A percentile compares a stretch with the other conserved stretches of the same genome.
These are phyloP conservation scores for Tylopilus sp. DNA, from an alignment of 768 basidiomycete genomes.

Conservation along the genomic window DNA sequence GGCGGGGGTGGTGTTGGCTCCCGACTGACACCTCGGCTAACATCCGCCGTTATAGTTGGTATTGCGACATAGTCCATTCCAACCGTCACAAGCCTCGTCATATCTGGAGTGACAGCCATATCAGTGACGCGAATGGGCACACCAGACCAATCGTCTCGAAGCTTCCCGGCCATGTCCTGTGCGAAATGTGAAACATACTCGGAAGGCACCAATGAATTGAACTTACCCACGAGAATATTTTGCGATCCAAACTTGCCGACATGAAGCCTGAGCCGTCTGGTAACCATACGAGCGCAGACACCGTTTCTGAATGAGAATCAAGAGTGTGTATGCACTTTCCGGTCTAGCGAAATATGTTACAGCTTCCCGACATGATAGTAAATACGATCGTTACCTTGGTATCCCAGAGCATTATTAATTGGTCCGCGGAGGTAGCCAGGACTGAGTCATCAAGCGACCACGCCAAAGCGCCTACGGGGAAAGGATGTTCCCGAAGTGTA, in stretches of 20 bases:
- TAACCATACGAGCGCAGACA: slow-evolving; percentile 84
- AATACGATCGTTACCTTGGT: slow-evolving; percentile 55
- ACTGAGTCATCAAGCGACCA: slow-evolving; percentile 91
- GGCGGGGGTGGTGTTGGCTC: slow-evolving; percentile 34
- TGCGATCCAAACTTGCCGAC: slow-evolving; percentile 83
- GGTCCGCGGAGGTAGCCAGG: slow-evolving; percentile 80
- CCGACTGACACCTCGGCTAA: slow-evolving; percentile 30
- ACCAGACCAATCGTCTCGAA: slow-evolving; percentile 64
- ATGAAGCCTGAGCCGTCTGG: slow-evolving; percentile 89
- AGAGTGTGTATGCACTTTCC: slow-evolving; percentile 67
- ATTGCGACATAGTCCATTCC: slow-evolving; percentile 54
- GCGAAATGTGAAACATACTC: slow-evolving; percentile 10
- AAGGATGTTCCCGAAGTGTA: slow-evolving; percentile 72
- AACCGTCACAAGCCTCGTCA: slow-evolving; percentile 77
- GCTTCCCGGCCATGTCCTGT: slow-evolving; percentile 74
- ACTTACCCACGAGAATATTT: slow-evolving; percentile 79
- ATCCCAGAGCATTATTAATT: slow-evolving; percentile 86
- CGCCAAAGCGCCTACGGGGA: slow-evolving; percentile 75
- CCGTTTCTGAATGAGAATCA: slow-evolving; percentile 73
- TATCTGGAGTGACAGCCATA: slow-evolving; percentile 84
- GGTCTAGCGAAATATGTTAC: slow-evolving; percentile 46
- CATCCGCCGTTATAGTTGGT: slow-evolving; percentile 14
- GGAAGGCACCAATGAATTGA: not conserved
- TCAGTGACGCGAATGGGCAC: slow-evolving; percentile 81
- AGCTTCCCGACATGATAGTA: not conserved